phyloP scores from a whole-genome alignment of 352 stramenopile species.

The Lagenidium giganteum region DNA sequence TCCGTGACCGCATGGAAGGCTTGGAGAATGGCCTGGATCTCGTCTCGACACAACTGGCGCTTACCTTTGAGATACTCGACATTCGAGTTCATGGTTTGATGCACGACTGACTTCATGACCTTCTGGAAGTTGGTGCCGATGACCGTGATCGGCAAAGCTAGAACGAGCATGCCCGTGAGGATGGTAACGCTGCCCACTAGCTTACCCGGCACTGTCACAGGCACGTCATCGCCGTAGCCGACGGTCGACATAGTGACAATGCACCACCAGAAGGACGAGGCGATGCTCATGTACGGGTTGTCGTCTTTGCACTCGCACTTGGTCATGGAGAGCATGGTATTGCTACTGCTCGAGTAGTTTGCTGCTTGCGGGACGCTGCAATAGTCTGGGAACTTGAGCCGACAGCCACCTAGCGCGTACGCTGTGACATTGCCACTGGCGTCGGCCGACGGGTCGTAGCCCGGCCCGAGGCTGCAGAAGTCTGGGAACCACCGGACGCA shows the following conservation, averaged over 20 bases:
- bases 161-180: slow-evolving; percentile 80
- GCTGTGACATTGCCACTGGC: too few species aligned
- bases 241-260: slow-evolving; percentile 92
- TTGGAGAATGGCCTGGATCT: slow-evolving; percentile 69
- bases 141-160: slow-evolving; percentile 88
- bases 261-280: slow-evolving; percentile 83
- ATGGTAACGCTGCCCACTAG: slow-evolving; percentile 67
- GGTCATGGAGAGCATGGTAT: too few species aligned
- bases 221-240: slow-evolving; percentile 85
- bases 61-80: slow-evolving; percentile 74
- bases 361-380: too few species aligned
- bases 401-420: too few species aligned
- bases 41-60: slow-evolving; percentile 59
- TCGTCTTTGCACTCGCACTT: too few species aligned
- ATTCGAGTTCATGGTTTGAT: slow-evolving; percentile 75
- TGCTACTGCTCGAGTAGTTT: too few species aligned
- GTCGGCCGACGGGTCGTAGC: too few species aligned
- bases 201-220: slow-evolving; percentile 66
- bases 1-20: slow-evolving; percentile 71
- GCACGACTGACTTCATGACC: slow-evolving; percentile 76
- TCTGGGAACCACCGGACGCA: too few species aligned
- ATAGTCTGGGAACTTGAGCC: too few species aligned
- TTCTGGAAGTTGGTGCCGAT: slow-evolving; percentile 87
- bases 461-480: too few species aligned
- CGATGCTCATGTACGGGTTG: slow-evolving; percentile 82